These are phyloP conservation scores for Lentinula detonsa DNA, from an alignment of 768 basidiomycete genomes.

Conservation along the genomic window DNA sequence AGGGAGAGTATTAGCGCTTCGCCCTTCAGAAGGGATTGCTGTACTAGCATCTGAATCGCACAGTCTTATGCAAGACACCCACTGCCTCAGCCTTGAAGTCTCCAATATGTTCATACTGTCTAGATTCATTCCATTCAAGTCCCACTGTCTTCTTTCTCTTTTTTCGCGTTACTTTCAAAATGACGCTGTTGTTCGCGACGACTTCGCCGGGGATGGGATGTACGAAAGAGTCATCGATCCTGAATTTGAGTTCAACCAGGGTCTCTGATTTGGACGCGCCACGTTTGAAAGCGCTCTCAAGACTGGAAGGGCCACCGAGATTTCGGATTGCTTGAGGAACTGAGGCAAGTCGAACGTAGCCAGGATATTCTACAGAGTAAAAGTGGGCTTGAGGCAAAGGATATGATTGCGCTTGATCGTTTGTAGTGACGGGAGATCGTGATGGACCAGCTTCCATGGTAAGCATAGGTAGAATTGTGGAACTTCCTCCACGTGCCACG, in stretches of 20 bases:
- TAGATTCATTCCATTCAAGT: constrained; percentile 12
- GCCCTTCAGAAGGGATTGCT: neutral
- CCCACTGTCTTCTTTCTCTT: constrained; percentile 39
- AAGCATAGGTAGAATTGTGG: neutral
- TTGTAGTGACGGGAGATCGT: constrained; percentile 18
- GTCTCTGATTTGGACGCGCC: constrained; percentile 55
- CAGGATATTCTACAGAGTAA: constrained; percentile 88
- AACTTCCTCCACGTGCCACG: neutral
- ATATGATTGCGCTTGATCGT: constrained; percentile 2
- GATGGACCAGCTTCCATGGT: neutral
- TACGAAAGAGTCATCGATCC: constrained; percentile 68
- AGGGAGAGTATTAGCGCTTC: neutral
- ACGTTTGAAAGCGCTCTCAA: constrained; percentile 76
- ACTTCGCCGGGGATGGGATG: constrained; percentile 85
- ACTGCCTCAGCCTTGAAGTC: constrained; percentile 72
- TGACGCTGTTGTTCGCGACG: constrained; percentile 70
- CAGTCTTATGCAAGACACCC: constrained; percentile 76
- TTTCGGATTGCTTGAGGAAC: constrained; percentile 55
- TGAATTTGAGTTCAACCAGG: constrained; percentile 71
- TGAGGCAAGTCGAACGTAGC: constrained; percentile 65
- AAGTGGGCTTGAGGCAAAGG: constrained; percentile 54
- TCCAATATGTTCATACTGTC: constrained; percentile 34
- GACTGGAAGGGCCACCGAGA: constrained; percentile 61
- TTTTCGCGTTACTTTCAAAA: constrained; percentile 78
- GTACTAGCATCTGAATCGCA: constrained; percentile 81